Conservation (phyloP, 2,329 filamentous ascomycete genomes). For the Fusarium sp. region DNA sequence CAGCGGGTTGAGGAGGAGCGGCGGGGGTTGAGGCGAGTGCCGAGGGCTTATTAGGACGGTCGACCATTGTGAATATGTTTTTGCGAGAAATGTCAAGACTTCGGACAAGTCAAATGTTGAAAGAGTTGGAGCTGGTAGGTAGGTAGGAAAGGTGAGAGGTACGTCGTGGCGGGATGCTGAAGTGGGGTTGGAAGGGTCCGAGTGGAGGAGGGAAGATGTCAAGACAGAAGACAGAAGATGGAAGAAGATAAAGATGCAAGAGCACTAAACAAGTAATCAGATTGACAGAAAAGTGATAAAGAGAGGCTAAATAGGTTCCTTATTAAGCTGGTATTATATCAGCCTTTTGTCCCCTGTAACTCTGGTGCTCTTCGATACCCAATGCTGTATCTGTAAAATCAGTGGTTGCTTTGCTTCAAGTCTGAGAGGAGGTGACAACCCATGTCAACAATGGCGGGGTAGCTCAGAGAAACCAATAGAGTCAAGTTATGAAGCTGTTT, state of each 20-base stretch:
- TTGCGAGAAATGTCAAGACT: background rate
- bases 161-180: constrained; percentile 28
- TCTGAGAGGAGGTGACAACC: constrained; percentile 25
- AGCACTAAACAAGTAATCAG: constrained; percentile 9
- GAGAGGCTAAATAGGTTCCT: constrained; percentile 8
- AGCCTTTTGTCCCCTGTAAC: constrained; percentile 4
- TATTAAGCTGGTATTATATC: background rate
- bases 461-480: constrained; percentile 31
- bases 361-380: constrained; percentile 4
- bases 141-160: constrained; percentile 7
- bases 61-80: constrained; percentile 69
- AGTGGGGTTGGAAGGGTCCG: constrained; percentile 40
- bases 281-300: background rate
- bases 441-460: constrained; percentile 38
- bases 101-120: constrained; percentile 3
- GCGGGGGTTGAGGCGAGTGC: constrained; percentile 80
- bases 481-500: constrained; percentile 6
- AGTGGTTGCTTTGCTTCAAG: constrained; percentile 33
- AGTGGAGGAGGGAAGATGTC: constrained; percentile 20
- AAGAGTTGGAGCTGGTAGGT: constrained; percentile 24
- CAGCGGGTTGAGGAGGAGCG: constrained; percentile 78
- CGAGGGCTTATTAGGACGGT: constrained; percentile 85
- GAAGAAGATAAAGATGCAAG: constrained; percentile 2
- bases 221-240: too few species aligned
- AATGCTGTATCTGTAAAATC: constrained; percentile 14